Base-by-base conservation (phyloP, 306 rosid species). In the Pueraria montana region DNA sequence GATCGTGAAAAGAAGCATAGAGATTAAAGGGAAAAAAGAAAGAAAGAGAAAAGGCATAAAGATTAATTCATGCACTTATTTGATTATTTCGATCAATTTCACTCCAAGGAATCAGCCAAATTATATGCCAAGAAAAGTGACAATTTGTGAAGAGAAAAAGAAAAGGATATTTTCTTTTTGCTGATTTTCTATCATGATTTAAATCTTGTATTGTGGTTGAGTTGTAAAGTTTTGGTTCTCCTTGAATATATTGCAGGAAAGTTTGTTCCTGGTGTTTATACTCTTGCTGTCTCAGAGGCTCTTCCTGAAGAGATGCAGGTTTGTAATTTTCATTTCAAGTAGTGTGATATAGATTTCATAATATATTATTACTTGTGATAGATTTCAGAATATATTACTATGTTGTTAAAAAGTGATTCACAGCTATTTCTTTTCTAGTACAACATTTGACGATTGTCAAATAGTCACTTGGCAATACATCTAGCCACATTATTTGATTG, bases 281-380 rank as follows among this genome's bases (percentile, higher is more conserved):
- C 99, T 74, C 99, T 95, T 71, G 97, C 99, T 46, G 98, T 95
- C 86, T 95, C 99, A 7, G 99, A 95, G 92, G 91, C 94, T 79
- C 97, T 95, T 74, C 92, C 98, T 0, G 99, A 95, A 85, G 99
- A 95, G 67, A 80, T 95, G 91, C 96, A 95, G 98, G 98, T 95
- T 82, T 40, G 83, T 80, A 42, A 42, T 74, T 74, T 72, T 53
- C 27, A n/a, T 74, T 72, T 53, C 27, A n/a, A 6, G 49, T 42
- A 52, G 45, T 81, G 8, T 36, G 23, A 76, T 43, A 21, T 18
- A 43, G 77, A 58, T 72, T 9, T 55, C 32, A 64, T 13, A 58
- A 61, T 78, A 66, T 30, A 45, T 74, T 30, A 45, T 74, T 55
- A 66, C 45, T 11, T 43, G 50, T 43, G 40, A 13, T 23, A 53